Conservation (phyloP, 176 grass and related monocot genomes). For the Ampelocalamus luodianensis region DNA sequence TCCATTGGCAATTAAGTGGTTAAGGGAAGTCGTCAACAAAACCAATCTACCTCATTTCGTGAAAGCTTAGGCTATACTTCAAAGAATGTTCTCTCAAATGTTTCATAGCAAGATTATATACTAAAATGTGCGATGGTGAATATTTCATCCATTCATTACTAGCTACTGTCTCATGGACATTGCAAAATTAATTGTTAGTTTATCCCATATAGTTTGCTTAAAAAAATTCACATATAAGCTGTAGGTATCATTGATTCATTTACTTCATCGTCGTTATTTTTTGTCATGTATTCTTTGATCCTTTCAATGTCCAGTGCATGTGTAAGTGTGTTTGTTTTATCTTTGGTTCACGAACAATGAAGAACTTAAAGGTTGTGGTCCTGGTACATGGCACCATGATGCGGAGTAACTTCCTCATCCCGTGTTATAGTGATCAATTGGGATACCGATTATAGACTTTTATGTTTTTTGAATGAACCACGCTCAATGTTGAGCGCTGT, state of each 20-base stretch:
- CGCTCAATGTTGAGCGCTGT: neutral
- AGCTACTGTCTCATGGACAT: conserved; percentile 15
- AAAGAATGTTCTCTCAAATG: neutral
- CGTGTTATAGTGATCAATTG: conserved; percentile 32
- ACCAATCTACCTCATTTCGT: conserved; percentile 70
- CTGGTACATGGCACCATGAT: neutral
- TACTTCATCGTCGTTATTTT: neutral
- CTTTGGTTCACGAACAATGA: neutral
- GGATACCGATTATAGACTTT: neutral
- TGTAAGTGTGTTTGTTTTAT: too few relatives aligned
- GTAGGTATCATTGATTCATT: conserved; percentile 19
- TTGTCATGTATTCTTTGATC: conserved; percentile 26
- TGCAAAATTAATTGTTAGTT: neutral
- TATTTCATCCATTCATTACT: conserved; percentile 11
- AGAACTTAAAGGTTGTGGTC: conserved; percentile 1
- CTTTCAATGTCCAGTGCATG: too few relatives aligned
- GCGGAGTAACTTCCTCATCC: neutral
- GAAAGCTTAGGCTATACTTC: conserved; percentile 33
- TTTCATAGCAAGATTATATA: neutral
- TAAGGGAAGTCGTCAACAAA: conserved; percentile 69
- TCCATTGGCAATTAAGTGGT: conserved; percentile 79
- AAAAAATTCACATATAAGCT: neutral
- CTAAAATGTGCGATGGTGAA: conserved; percentile 18
- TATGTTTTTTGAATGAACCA: neutral
- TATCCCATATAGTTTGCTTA: neutral